These are phyloP conservation scores for Parastagonospora nodorum DNA, from an alignment of 2,329 filamentous ascomycete genomes.

Conservation along the genomic window DNA sequence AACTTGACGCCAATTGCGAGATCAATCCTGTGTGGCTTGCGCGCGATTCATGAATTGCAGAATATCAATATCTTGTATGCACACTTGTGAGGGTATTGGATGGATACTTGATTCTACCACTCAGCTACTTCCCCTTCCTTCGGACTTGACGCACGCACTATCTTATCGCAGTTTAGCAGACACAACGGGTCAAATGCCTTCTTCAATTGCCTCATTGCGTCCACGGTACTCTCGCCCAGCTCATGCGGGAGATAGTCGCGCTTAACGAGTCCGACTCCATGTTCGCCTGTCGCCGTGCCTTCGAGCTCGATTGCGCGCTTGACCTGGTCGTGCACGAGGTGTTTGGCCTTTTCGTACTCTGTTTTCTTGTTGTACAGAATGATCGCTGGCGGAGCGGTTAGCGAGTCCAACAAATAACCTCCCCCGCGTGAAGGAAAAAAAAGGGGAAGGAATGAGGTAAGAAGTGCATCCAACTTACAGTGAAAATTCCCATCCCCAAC, in stretches of 20 bases:
- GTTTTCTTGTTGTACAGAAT: conserved; percentile 67
- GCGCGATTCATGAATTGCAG: too few species aligned
- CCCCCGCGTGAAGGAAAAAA: too few species aligned
- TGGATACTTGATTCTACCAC: conserved; percentile 50
- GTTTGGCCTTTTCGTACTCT: conserved; percentile 69
- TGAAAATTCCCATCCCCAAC: conserved; percentile 79
- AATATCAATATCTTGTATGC: too few species aligned
- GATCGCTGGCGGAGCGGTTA: conserved; percentile 53
- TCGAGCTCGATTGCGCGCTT: conserved; percentile 84
- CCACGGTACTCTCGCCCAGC: conserved; percentile 73
- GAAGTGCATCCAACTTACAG: conserved; percentile 50
- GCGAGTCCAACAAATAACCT: neutral
- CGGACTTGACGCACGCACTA: conserved; percentile 61
- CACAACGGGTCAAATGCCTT: conserved; percentile 77
- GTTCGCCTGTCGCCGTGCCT: conserved; percentile 84
- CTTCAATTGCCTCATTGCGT: conserved; percentile 86
- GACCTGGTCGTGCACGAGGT: conserved; percentile 80
- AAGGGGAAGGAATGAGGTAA: neutral
- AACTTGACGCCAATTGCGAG: too few species aligned
- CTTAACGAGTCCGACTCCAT: conserved; percentile 84
- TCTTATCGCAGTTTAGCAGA: conserved; percentile 68
- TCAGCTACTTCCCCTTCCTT: conserved; percentile 55
- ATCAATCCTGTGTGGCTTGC: too few species aligned
- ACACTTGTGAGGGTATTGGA: too few species aligned
- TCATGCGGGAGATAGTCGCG: conserved; percentile 81